Conservation (phyloP, 2,329 filamentous ascomycete genomes). For the Beauveria pseudobassiana region DNA sequence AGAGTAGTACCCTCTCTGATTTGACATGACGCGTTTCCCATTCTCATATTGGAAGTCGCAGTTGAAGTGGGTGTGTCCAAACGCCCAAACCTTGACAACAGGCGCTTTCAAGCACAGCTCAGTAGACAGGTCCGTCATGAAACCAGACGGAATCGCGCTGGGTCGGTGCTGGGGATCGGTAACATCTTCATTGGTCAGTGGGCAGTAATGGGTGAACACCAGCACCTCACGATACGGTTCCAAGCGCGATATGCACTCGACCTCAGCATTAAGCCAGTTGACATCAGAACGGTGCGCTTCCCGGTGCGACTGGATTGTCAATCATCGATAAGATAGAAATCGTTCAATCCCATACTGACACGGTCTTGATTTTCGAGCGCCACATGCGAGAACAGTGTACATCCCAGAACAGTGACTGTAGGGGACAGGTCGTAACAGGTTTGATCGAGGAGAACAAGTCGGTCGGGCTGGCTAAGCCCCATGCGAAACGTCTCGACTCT, state of each 20-base stretch:
- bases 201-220: conserved; percentile 34
- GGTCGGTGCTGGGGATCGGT: conserved; percentile 25
- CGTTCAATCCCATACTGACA: conserved; percentile 21
- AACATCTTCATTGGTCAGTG: conserved; percentile 16
- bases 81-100: conserved; percentile 35
- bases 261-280: conserved; percentile 20
- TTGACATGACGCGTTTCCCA: conserved; percentile 17
- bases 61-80: conserved; percentile 42
- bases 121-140: conserved; percentile 32
- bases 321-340: conserved; percentile 24
- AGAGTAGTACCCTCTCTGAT: conserved; percentile 27
- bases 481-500: conserved; percentile 1
- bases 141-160: conserved; percentile 20
- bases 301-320: conserved; percentile 19
- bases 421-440: conserved; percentile 6
- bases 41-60: conserved; percentile 28
- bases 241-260: conserved; percentile 7
- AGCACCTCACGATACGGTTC: conserved; percentile 21
- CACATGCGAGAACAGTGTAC: conserved; percentile 34
- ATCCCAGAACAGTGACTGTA: conserved; percentile 34
- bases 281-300: conserved; percentile 17
- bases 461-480: not conserved
- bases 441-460: conserved; percentile 1
- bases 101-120: conserved; percentile 31
- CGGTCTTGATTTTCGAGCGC: conserved; percentile 19